Evolutionary conservation across 768 basidiomycete genomes (phyloP).

Genomic region (Royoungia palumana): DNA sequence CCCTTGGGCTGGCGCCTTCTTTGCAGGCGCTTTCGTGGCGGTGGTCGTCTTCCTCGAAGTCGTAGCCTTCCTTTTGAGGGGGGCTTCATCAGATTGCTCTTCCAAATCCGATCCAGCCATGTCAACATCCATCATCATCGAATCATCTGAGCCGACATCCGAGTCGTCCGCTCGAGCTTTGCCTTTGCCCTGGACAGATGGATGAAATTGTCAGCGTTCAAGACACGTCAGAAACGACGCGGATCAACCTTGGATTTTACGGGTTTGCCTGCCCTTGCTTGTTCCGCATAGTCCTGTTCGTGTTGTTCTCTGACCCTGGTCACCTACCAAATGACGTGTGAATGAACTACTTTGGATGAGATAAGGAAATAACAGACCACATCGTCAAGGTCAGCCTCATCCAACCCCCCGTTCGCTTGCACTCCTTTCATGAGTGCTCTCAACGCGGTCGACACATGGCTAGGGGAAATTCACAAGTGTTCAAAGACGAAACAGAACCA

Average conservation of each 20-base stretch:
- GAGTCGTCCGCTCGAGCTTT: conserved; percentile 50
- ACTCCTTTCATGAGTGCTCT: conserved; percentile 66
- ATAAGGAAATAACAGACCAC: conserved; percentile 42
- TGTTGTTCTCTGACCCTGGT: conserved; percentile 67
- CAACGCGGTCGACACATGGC: conserved; percentile 63
- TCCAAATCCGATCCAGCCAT: conserved; percentile 49
- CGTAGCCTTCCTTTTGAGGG: conserved; percentile 42
- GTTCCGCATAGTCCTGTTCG: conserved; percentile 59
- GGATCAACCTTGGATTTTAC: conserved; percentile 44
- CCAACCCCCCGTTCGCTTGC: conserved; percentile 57
- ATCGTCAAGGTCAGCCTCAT: conserved; percentile 75
- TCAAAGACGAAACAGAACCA: neutral
- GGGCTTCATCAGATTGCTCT: conserved; percentile 39
- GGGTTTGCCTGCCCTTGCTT: conserved; percentile 35
- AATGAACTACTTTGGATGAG: neutral
- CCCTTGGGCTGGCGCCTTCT: conserved; percentile 47
- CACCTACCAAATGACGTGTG: conserved; percentile 40
- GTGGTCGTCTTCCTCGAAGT: conserved; percentile 29
- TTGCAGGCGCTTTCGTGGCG: conserved; percentile 36
- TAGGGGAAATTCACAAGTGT: conserved; percentile 24
- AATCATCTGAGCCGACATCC: conserved; percentile 55
- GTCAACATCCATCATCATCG: conserved; percentile 77
- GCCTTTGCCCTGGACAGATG: conserved; percentile 44
- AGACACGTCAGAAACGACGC: neutral
- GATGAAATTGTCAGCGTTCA: neutral